Conservation (phyloP, 345 rosid species). For the Isatis tinctoria region DNA sequence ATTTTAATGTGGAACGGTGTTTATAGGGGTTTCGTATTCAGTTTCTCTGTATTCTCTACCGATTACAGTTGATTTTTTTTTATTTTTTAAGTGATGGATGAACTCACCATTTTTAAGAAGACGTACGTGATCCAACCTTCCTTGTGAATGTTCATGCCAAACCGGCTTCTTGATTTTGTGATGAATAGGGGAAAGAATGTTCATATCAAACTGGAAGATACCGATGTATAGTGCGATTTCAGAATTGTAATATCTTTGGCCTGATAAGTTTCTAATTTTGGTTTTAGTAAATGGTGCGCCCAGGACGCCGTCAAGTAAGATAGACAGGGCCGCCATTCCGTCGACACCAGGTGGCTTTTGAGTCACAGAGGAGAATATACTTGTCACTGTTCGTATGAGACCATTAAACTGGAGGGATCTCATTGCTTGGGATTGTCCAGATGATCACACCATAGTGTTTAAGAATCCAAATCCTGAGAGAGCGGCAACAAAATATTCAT, state of each 20-base stretch:
- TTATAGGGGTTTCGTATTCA: not conserved
- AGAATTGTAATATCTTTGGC: not conserved
- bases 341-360: slow-evolving; percentile 62
- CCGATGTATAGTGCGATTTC: not conserved
- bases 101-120: too few species aligned
- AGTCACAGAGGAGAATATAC: slow-evolving; percentile 76
- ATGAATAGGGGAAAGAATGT: not conserved
- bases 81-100: not conserved
- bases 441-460: slow-evolving; percentile 53
- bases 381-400: slow-evolving; percentile 81
- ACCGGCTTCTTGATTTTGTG: not conserved
- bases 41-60: not conserved
- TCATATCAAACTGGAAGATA: not conserved
- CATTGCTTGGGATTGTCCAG: slow-evolving; percentile 86
- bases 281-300: slow-evolving; percentile 44
- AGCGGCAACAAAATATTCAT: slow-evolving; percentile 36
- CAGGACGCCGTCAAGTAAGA: slow-evolving; percentile 61
- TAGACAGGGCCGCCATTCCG: slow-evolving; percentile 39
- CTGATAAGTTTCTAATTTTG: not conserved
- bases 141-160: not conserved
- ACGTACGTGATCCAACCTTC: not conserved
- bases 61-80: not conserved
- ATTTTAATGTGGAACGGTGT: not conserved
- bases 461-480: slow-evolving; percentile 68
- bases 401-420: slow-evolving; percentile 83